A percentile compares a stretch with the other conserved stretches of the same genome.
These are phyloP conservation scores for Agrostemma githago DNA, from an alignment of 148 eudicot species.

Conservation along the genomic window DNA sequence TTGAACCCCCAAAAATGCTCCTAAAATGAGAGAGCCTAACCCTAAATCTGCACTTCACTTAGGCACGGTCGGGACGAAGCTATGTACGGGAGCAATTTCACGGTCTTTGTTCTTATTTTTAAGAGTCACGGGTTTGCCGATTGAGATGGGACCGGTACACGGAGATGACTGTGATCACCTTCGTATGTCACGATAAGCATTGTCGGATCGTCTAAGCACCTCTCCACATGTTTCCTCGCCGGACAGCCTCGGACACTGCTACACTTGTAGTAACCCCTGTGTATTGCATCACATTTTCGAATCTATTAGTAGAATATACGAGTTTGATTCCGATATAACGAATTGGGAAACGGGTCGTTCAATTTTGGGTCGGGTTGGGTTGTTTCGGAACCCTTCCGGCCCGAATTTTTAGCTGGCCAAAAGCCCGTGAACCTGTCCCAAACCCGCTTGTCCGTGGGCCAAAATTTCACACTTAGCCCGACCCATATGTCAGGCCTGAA, in stretches of 20 bases:
- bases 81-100: constrained; percentile 29
- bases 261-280: constrained; percentile 84
- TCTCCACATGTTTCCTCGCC: constrained; percentile 79
- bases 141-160: constrained; percentile 49
- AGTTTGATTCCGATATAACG: too few species aligned
- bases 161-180: constrained; percentile 75
- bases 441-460: too few species aligned
- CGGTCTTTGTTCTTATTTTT: constrained; percentile 5
- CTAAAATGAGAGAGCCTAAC: constrained; percentile 22
- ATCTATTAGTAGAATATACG: not conserved
- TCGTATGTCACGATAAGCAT: constrained; percentile 81
- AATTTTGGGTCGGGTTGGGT: not conserved
- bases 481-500: not conserved
- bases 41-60: constrained; percentile 27
- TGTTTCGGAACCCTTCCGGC: not conserved
- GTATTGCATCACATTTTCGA: constrained; percentile 4
- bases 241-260: constrained; percentile 87
- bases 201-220: constrained; percentile 67
- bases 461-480: too few species aligned
- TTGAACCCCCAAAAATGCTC: constrained; percentile 24
- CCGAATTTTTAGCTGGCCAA: too few species aligned
- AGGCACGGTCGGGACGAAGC: constrained; percentile 12
- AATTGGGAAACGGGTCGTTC: not conserved
- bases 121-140: constrained; percentile 37
- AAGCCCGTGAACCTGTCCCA: too few species aligned